Evolutionary conservation across 345 rosid genomes (phyloP), one percentile per base, ranked within the genome.

Genomic region (Brassica napus): DNA sequence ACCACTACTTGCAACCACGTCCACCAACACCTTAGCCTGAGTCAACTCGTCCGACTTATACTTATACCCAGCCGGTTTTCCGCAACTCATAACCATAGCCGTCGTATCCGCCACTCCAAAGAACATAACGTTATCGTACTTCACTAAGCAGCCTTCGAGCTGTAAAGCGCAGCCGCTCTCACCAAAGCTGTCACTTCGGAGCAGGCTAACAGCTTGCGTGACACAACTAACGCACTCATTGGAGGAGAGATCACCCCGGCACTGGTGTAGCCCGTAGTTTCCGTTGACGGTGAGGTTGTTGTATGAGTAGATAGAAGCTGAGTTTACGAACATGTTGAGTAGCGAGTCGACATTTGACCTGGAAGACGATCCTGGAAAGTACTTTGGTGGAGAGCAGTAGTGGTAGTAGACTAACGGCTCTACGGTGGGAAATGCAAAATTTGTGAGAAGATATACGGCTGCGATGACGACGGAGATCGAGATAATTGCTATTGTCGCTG

Each of bases 301-400:
- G 86, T 86, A 91, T 81, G 85, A 65, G 39, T 82, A 71, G 81
- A 81, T 77, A 49, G 84, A 68, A 83, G 97, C 97, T 24, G 91
- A 86, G 90, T 89, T 91, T 82, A 89, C 91, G 5, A 93, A 77
- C 68, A 94, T 91, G 69, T 87, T 88, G 65, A 91, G 89, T 60
- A 93, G 72, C 21, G 97, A 91, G 83, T 93, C 87, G 81, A 91
- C 73, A 80, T 79, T 86, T 31, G 72, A 65, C 78, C 89, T 89
- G 72, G 83, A 91, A 5, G 94, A 79, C 2, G 34, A 4, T 61
- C 24, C 24, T 7, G 60, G 9, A 3, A 61, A 4, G 82, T 79
- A 90, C 64, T 85, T 88, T 4, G 79, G 79, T 77, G 83, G 87
- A 5, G 92, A 86, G 63, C 97, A 92, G 0, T 55, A 3, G 10